Evolutionary conservation across 2,329 filamentous ascomycete species (phyloP).

Genomic region (Neonectria hederae): DNA sequence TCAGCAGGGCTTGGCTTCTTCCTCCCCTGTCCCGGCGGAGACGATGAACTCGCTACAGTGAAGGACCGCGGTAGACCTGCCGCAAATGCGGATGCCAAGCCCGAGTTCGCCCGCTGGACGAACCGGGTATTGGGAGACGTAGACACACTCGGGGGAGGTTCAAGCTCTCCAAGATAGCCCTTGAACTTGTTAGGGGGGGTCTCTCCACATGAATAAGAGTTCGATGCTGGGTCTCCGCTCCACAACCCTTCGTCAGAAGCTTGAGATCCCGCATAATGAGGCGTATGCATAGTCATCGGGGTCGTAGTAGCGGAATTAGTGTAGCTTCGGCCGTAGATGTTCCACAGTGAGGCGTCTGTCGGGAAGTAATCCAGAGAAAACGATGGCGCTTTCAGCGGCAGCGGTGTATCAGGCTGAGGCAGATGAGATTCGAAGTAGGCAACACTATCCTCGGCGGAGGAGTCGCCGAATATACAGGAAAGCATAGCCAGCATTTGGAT

Average conservation of each 20-base stretch:
- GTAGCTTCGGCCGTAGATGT: conserved; percentile 60
- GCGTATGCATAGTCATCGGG: conserved; percentile 65
- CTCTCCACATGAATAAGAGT: conserved; percentile 70
- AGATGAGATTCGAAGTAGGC: conserved; percentile 67
- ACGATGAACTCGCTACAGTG: conserved; percentile 52
- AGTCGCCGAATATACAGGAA: conserved; percentile 74
- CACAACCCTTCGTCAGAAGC: conserved; percentile 65
- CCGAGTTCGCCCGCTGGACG: conserved; percentile 64
- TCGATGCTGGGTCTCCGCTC: conserved; percentile 63
- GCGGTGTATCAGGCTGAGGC: conserved; percentile 67
- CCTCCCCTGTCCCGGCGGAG: conserved; percentile 53
- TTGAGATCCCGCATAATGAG: conserved; percentile 64
- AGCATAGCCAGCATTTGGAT: conserved; percentile 78
- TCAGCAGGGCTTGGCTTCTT: conserved; percentile 72
- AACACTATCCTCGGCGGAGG: conserved; percentile 63
- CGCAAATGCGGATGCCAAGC: conserved; percentile 64
- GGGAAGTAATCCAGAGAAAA: conserved; percentile 76
- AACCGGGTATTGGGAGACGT: conserved; percentile 67
- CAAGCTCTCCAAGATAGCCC: conserved; percentile 56
- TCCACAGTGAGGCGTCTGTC: conserved; percentile 64
- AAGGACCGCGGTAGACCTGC: conserved; percentile 63
- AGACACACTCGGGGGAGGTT: conserved; percentile 63
- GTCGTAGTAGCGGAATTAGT: conserved; percentile 66
- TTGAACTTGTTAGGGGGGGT: conserved; percentile 65
- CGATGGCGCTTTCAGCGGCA: conserved; percentile 71